phyloP scores from a whole-genome alignment of 768 basidiomycete genomes.

The Tricholomella constricta region DNA sequence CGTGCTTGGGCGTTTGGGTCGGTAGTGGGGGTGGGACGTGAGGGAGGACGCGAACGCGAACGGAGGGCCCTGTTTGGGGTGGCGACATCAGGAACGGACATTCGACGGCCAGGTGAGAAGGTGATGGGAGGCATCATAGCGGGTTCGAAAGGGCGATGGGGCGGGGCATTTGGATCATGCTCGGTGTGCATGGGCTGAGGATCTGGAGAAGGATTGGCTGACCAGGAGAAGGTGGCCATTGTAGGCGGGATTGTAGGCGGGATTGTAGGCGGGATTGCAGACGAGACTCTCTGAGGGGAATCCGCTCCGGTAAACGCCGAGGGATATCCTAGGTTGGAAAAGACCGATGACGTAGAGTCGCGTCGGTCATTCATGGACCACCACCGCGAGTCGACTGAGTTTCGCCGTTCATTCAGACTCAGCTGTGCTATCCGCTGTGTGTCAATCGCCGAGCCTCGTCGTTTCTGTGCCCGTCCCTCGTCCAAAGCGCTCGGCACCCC shows the following conservation, averaged over 20 bases:
- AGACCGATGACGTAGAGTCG: constrained; percentile 71
- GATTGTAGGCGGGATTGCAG: constrained; percentile 59
- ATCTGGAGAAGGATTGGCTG: constrained; percentile 40
- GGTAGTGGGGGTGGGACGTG: constrained; percentile 52
- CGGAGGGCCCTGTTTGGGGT: constrained; percentile 53
- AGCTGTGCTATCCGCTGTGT: constrained; percentile 74
- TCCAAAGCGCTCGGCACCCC: constrained; percentile 60
- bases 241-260: constrained; percentile 61
- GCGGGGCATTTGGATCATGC: constrained; percentile 42
- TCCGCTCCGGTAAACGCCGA: constrained; percentile 63
- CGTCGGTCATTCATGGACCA: constrained; percentile 72
- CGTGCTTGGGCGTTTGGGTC: constrained; percentile 43
- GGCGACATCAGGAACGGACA: constrained; percentile 70
- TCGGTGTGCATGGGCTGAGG: constrained; percentile 46
- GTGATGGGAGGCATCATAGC: constrained; percentile 59
- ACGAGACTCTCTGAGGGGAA: constrained; percentile 64
- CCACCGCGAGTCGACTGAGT: constrained; percentile 67
- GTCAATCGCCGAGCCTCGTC: constrained; percentile 83
- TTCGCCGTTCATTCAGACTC: constrained; percentile 75
- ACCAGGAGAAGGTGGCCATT: constrained; percentile 76
- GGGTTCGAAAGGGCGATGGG: constrained; percentile 52
- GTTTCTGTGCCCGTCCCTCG: constrained; percentile 76
- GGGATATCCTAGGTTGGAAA: constrained; percentile 57
- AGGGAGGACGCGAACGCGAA: constrained; percentile 72
- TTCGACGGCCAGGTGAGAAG: constrained; percentile 67